Evolutionary conservation across 306 rosid species (phyloP).

Genomic region (Vicia sativa): DNA sequence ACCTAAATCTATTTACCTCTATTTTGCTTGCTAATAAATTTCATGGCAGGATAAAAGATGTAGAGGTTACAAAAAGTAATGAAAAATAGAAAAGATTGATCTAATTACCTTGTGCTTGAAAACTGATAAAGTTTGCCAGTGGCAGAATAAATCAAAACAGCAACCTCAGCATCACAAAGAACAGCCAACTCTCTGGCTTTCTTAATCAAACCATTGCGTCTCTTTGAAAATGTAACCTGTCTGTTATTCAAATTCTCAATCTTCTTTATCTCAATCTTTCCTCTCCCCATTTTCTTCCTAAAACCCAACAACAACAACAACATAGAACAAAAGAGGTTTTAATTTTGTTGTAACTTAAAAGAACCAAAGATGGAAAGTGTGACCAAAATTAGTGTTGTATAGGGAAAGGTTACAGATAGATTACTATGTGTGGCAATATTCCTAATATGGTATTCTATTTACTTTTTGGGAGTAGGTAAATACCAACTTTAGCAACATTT

Average conservation of each 20-base stretch:
- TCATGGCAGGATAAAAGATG: not conserved
- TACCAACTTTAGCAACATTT: conserved; percentile 43
- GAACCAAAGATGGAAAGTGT: conserved; percentile 51
- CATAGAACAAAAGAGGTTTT: conserved; percentile 15
- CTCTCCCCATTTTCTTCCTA: conserved; percentile 61
- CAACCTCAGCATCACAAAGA: conserved; percentile 79
- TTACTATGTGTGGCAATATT: conserved; percentile 53
- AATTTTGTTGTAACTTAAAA: not conserved
- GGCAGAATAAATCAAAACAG: conserved; percentile 68
- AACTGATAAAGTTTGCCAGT: conserved; percentile 70
- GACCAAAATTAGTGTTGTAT: conserved; percentile 47
- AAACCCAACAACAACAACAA: conserved; percentile 7
- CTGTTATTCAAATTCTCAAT: conserved; percentile 74
- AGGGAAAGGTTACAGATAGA: conserved; percentile 49
- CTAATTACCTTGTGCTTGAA: conserved; percentile 56
- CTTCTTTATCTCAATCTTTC: conserved; percentile 74
- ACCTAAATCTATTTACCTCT: not conserved
- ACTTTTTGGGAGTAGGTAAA: conserved; percentile 49
- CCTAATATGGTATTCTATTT: conserved; percentile 54
- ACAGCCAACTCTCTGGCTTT: conserved; percentile 75
- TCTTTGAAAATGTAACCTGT: conserved; percentile 79
- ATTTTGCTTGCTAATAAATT: not conserved
- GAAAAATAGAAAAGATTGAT: not conserved
- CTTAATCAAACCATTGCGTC: conserved; percentile 70
- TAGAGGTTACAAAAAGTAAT: not conserved